Evolutionary conservation across 805 yeast species (phyloP).

Genomic region (Zygoascus ofunaensis): DNA sequence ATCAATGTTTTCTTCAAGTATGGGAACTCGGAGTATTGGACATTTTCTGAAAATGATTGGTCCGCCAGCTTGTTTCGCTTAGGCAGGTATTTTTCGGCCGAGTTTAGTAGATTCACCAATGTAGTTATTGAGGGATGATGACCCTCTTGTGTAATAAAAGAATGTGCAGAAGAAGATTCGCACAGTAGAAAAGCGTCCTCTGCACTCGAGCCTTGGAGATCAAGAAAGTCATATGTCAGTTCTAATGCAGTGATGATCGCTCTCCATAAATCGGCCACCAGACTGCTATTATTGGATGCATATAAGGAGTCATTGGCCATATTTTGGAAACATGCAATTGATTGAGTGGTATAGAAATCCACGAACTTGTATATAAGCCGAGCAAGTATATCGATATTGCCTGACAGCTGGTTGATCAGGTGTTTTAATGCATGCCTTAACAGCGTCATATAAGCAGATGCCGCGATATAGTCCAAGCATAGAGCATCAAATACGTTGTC

Average conservation of each 20-base stretch:
- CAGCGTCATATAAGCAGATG: not conserved
- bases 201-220: not conserved
- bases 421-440: not conserved
- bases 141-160: not conserved
- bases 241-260: not conserved
- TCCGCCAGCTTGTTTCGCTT: constrained; percentile 15
- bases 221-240: not conserved
- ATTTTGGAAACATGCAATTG: not conserved
- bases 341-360: not conserved
- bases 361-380: not conserved
- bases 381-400: not conserved
- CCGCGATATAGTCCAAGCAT: not conserved
- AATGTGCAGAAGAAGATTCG: not conserved
- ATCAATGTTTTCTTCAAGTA: constrained; percentile 56
- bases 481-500: not conserved
- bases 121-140: not conserved
- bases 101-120: constrained; percentile 1
- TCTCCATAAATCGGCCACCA: not conserved
- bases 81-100: constrained; percentile 15
- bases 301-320: not conserved
- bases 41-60: not conserved
- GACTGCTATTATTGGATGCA: not conserved
- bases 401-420: not conserved
- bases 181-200: not conserved
- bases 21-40: constrained; percentile 39